Evolutionary conservation across 768 basidiomycete species (phyloP).

Genomic region (Boletus vermiculosoides): DNA sequence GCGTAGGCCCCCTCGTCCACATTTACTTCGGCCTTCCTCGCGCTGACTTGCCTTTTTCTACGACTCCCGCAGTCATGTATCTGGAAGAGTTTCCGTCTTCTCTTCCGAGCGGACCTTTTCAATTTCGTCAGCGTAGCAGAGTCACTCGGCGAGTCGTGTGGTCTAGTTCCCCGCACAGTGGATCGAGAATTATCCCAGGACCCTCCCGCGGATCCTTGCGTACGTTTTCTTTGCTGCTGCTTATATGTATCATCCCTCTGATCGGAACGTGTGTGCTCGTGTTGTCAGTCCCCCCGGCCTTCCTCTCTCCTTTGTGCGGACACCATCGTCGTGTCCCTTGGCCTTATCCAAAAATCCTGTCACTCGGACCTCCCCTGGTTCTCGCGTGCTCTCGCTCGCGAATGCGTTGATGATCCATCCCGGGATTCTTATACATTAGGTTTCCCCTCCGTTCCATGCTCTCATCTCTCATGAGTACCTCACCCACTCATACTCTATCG

Average conservation of each 20-base stretch:
- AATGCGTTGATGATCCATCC: constrained; percentile 17
- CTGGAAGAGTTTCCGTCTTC: constrained; percentile 9
- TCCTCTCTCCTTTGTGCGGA: constrained; percentile 6
- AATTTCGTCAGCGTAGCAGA: constrained; percentile 1
- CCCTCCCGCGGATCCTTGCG: constrained; percentile 32
- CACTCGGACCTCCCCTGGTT: constrained; percentile 1
- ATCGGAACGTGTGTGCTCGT: constrained; percentile 18
- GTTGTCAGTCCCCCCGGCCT: constrained; percentile 7
- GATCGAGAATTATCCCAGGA: constrained; percentile 29
- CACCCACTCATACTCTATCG: constrained; percentile 29
- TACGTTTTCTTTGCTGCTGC: constrained; percentile 11
- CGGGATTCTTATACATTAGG: constrained; percentile 18
- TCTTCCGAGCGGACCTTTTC: constrained; percentile 8
- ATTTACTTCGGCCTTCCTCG: constrained; percentile 10
- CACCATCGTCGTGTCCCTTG: constrained; percentile 10
- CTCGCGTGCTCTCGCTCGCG: constrained; percentile 13
- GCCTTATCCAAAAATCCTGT: constrained; percentile 4
- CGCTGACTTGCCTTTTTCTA: constrained; percentile 17
- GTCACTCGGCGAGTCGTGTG: constrained; percentile 14
- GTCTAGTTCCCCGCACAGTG: constrained; percentile 29
- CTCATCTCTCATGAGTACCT: constrained; percentile 26
- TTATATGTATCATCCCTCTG: constrained; percentile 26
- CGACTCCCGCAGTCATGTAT: constrained; percentile 11
- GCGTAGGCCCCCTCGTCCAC: constrained; percentile 15
- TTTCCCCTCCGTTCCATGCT: not conserved